Conservation (phyloP, 2,329 filamentous ascomycete species). For the Apiospora aurea region DNA sequence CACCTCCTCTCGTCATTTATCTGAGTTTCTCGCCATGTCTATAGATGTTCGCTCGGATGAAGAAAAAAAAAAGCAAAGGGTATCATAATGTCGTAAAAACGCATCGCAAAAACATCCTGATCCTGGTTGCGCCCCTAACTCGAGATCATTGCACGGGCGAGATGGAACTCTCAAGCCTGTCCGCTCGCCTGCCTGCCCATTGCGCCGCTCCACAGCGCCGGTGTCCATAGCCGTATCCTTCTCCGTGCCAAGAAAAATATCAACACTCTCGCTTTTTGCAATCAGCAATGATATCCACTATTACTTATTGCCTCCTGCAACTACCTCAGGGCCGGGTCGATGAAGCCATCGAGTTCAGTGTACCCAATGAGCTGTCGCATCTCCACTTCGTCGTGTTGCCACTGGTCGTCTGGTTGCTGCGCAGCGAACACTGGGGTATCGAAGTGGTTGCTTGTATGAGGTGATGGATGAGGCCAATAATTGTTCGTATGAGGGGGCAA, state of each 20-base stretch:
- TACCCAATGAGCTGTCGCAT: conserved; percentile 47
- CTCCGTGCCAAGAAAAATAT: background rate
- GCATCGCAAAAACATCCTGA: conserved; percentile 13
- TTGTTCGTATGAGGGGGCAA: background rate
- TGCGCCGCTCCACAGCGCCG: conserved; percentile 4
- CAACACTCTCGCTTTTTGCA: background rate
- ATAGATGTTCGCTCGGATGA: conserved; percentile 1
- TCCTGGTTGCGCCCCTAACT: background rate
- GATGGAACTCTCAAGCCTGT: background rate
- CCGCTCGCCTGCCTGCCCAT: background rate
- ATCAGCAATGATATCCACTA: background rate
- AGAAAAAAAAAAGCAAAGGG: conserved; percentile 22
- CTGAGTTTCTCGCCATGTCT: background rate
- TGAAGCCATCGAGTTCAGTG: conserved; percentile 34
- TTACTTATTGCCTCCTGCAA: background rate
- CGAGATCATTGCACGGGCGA: background rate
- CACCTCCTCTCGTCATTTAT: background rate
- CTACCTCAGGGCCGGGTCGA: conserved; percentile 36
- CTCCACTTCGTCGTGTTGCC: conserved; percentile 53
- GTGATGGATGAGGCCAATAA: conserved; percentile 20
- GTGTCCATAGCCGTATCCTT: background rate
- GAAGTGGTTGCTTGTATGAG: background rate
- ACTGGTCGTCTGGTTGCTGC: conserved; percentile 44
- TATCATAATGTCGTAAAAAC: conserved; percentile 22
- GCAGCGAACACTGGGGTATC: background rate